Conservation (phyloP, 306 rosid genomes). For the Glycine latifolia region DNA sequence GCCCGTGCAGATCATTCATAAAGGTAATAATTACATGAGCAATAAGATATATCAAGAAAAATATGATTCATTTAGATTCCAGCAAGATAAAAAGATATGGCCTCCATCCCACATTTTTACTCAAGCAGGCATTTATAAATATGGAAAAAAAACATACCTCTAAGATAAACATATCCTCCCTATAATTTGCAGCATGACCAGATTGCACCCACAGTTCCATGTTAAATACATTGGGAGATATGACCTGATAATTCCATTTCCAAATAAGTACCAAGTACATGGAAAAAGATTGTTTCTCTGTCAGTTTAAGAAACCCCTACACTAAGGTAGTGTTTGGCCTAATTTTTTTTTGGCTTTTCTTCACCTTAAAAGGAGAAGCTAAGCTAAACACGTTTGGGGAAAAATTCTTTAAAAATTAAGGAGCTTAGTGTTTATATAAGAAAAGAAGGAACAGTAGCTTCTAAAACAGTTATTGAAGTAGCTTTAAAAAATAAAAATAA, state of each 20-base stretch:
- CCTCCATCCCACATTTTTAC: constrained; percentile 2
- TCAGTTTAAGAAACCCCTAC: constrained; percentile 40
- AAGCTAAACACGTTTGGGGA: neutral
- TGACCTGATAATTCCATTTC: constrained; percentile 63
- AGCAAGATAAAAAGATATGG: neutral
- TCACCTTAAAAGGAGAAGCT: neutral
- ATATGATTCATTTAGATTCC: constrained; percentile 6
- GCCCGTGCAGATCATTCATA: constrained; percentile 5
- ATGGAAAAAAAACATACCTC: constrained; percentile 62
- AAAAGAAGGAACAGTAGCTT: neutral
- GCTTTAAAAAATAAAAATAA: neutral
- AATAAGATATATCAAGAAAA: constrained; percentile 7
- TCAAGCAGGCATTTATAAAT: constrained; percentile 8
- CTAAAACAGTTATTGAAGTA: neutral
- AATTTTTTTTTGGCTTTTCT: neutral
- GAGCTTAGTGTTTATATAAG: neutral
- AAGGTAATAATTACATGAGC: neutral
- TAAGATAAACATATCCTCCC: constrained; percentile 88
- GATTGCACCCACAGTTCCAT: constrained; percentile 97
- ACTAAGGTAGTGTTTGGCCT: neutral
- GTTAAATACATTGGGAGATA: constrained; percentile 92
- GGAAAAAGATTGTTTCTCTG: neutral
- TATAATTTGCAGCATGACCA: constrained; percentile 96
- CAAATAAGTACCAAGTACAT: constrained; percentile 23
- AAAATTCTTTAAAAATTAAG: neutral